phyloP scores from a whole-genome alignment of 108 stramenopile genomes.

The Phaeodactylum tricornutum region DNA sequence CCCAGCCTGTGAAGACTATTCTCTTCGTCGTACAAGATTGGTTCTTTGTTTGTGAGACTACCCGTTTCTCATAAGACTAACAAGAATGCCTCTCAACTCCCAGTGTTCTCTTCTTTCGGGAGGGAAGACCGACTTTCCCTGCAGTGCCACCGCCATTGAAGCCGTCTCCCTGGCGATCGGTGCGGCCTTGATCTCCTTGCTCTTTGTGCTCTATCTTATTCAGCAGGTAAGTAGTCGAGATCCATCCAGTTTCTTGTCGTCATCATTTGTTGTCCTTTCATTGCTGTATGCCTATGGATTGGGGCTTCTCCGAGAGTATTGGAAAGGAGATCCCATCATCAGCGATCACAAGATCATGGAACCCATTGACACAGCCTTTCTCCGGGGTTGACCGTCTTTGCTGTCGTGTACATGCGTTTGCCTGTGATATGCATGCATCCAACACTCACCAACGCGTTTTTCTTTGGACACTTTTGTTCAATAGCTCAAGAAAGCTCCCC shows the following conservation, averaged over 20 bases:
- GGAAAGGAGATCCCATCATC: too few relatives aligned
- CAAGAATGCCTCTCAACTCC: not conserved
- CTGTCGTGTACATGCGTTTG: not conserved
- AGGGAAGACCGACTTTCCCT: conserved; percentile 24
- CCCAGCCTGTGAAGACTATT: too few relatives aligned
- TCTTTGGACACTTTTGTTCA: not conserved
- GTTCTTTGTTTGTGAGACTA: too few relatives aligned
- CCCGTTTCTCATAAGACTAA: too few relatives aligned
- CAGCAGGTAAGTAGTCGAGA: conserved; percentile 26
- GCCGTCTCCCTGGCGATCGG: conserved; percentile 36
- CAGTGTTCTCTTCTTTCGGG: conserved; percentile 1
- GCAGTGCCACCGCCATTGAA: conserved; percentile 28
- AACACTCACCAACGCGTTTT: not conserved
- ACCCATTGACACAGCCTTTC: not conserved
- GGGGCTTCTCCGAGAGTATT: not conserved
- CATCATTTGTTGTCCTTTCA: not conserved
- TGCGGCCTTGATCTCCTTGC: conserved; percentile 27
- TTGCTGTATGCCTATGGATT: not conserved
- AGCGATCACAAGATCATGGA: not conserved
- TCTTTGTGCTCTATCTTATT: conserved; percentile 39
- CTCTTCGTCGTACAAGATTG: too few relatives aligned
- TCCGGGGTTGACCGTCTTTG: not conserved
- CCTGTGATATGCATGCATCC: not conserved
- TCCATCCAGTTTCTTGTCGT: not conserved
- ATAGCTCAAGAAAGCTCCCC: conserved; percentile 34